Evolutionary conservation across 208 protist species (phyloP).

Genomic region (Wallacemonas rigidus): DNA sequence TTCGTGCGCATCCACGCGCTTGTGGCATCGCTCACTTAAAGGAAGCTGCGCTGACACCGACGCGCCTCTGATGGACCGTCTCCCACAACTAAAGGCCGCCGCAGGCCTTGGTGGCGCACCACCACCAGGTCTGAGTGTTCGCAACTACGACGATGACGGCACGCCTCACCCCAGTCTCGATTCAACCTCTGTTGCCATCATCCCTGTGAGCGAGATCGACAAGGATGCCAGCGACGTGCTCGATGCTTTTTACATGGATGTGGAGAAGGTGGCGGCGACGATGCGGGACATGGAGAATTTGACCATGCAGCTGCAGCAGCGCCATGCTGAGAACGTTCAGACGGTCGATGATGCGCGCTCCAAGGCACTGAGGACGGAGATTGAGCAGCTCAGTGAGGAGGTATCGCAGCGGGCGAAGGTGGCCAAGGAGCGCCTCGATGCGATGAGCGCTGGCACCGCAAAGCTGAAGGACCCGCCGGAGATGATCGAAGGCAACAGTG

Average conservation of each 20-base stretch:
- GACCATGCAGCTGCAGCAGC: conserved; percentile 51
- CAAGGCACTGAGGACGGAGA: conserved; percentile 54
- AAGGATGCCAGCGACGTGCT: conserved; percentile 62
- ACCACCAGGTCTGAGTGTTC: conserved; percentile 5
- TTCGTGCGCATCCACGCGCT: background rate
- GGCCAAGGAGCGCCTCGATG: conserved; percentile 47
- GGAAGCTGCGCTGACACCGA: too few species aligned
- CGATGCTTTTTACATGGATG: conserved; percentile 72
- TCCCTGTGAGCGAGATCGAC: conserved; percentile 40
- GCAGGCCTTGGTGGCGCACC: conserved; percentile 12
- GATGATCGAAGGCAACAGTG: conserved; percentile 60
- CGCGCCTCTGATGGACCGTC: conserved; percentile 29
- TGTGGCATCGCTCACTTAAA: too few species aligned
- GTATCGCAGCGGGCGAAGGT: conserved; percentile 44
- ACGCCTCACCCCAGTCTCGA: background rate
- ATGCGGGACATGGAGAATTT: conserved; percentile 43
- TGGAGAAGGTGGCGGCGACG: conserved; percentile 24
- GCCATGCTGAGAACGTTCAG: conserved; percentile 75
- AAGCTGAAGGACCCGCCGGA: conserved; percentile 65
- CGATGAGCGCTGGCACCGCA: conserved; percentile 66
- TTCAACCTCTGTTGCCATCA: background rate
- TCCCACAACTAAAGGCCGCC: conserved; percentile 31
- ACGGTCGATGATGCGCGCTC: conserved; percentile 63
- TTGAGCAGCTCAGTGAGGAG: conserved; percentile 56
- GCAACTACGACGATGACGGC: conserved; percentile 9